These are phyloP conservation scores for Penstemon davidsonii DNA, from an alignment of 257 asterid genomes.

Conservation along the genomic window DNA sequence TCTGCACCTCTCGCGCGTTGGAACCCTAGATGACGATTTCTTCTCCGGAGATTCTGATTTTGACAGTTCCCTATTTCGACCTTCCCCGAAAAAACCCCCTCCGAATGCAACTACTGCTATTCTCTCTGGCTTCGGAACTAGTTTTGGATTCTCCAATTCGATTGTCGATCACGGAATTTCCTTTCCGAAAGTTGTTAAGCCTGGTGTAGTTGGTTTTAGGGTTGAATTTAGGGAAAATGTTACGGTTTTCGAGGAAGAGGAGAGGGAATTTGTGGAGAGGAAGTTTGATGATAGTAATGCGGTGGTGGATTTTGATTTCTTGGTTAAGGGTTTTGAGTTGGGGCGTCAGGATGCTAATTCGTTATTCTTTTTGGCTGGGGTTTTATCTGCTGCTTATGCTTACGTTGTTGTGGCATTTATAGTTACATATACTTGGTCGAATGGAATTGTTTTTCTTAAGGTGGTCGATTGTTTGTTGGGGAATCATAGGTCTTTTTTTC, in stretches of 20 bases:
- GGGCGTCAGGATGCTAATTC: slow-evolving; percentile 62
- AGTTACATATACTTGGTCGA: slow-evolving; percentile 72
- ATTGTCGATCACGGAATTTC: slow-evolving; percentile 40
- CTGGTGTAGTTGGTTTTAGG: slow-evolving; percentile 50
- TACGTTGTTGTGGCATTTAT: slow-evolving; percentile 72
- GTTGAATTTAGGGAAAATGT: slow-evolving; percentile 37
- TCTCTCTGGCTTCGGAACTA: slow-evolving; percentile 40
- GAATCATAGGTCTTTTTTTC: slow-evolving; percentile 46
- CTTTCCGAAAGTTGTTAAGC: slow-evolving; percentile 32
- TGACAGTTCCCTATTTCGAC: slow-evolving; percentile 62
- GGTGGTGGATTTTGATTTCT: slow-evolving; percentile 62
- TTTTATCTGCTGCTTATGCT: slow-evolving; percentile 58
- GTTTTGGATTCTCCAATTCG: slow-evolving; percentile 38
- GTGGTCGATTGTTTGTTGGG: slow-evolving; percentile 76
- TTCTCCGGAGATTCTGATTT: slow-evolving; percentile 84
- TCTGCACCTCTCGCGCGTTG: slow-evolving; percentile 82
- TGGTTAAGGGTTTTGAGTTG: slow-evolving; percentile 67
- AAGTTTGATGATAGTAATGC: slow-evolving; percentile 39
- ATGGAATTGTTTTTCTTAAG: slow-evolving; percentile 64
- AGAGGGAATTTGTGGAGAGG: slow-evolving; percentile 32
- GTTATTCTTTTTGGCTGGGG: slow-evolving; percentile 55
- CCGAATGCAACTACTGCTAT: slow-evolving; percentile 48
- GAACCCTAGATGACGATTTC: slow-evolving; percentile 78
- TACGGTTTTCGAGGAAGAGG: slow-evolving; percentile 33
- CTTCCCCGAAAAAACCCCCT: slow-evolving; percentile 41